phyloP scores from a whole-genome alignment of 305 asterid genomes.

The Fraxinus ornus region DNA sequence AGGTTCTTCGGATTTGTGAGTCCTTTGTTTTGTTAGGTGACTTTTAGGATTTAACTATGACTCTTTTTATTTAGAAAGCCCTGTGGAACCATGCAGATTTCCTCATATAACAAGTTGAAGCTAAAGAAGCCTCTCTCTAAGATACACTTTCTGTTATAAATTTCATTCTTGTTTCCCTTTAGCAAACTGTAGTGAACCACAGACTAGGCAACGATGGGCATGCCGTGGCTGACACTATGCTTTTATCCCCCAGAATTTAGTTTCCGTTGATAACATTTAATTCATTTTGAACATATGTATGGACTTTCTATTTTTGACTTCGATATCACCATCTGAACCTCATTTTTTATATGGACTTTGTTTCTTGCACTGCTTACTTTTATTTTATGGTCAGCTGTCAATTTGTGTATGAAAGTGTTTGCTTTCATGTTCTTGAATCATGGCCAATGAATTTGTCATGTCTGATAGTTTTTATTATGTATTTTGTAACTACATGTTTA shows the following conservation, averaged over 20 bases:
- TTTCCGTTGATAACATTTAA: background rate
- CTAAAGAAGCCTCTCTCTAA: background rate
- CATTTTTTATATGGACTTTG: background rate
- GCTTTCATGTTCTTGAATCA: background rate
- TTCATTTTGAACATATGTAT: background rate
- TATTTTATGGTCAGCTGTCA: background rate
- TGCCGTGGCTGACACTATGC: background rate
- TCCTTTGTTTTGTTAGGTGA: background rate
- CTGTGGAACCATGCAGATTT: background rate
- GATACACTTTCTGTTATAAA: background rate
- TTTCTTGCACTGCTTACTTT: background rate
- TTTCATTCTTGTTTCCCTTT: background rate
- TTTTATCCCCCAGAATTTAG: background rate
- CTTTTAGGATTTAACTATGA: background rate
- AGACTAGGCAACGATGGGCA: background rate
- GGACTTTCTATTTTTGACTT: background rate
- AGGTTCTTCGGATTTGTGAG: background rate
- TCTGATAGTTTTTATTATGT: slow-evolving; percentile 11
- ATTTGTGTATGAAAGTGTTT: background rate
- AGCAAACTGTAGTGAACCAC: background rate
- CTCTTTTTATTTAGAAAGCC: background rate
- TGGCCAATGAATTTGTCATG: background rate
- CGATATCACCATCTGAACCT: background rate
- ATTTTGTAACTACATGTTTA: slow-evolving; percentile 11
- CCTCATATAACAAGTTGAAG: background rate